phyloP scores from a whole-genome alignment of 2,329 filamentous ascomycete genomes.

The Verticillium tricorpus region DNA sequence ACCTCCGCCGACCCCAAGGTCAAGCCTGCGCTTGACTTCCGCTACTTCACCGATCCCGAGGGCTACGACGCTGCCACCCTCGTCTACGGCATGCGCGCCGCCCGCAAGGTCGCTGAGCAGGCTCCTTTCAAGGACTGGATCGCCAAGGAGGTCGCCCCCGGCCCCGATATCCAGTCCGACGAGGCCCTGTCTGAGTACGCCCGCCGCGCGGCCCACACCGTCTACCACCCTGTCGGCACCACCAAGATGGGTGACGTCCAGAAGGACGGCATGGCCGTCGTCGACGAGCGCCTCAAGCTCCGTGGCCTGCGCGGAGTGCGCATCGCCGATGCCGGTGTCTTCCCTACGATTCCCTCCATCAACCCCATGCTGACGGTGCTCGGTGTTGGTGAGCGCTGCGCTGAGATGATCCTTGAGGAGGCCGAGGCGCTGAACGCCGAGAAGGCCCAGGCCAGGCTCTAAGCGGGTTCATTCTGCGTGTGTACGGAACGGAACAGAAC shows the following conservation, averaged over 20 bases:
- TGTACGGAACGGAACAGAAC: background rate
- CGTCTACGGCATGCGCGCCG: slow-evolving; percentile 70
- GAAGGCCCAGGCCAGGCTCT: slow-evolving; percentile 5
- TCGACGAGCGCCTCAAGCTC: slow-evolving; percentile 70
- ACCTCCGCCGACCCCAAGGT: slow-evolving; percentile 69
- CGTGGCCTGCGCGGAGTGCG: slow-evolving; percentile 68
- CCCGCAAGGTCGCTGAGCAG: slow-evolving; percentile 71
- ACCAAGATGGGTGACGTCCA: slow-evolving; percentile 81
- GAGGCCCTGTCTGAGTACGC: slow-evolving; percentile 81
- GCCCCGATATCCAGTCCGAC: slow-evolving; percentile 67
- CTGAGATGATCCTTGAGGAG: slow-evolving; percentile 76
- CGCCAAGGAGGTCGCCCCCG: slow-evolving; percentile 76
- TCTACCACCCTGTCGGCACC: slow-evolving; percentile 85
- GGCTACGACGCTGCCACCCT: slow-evolving; percentile 81
- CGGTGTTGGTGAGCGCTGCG: slow-evolving; percentile 75
- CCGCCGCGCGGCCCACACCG: slow-evolving; percentile 75
- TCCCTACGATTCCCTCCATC: slow-evolving; percentile 80
- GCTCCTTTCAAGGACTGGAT: slow-evolving; percentile 79
- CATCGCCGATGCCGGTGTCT: slow-evolving; percentile 82
- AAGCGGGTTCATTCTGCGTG: background rate
- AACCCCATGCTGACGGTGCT: slow-evolving; percentile 91
- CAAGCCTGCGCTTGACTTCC: slow-evolving; percentile 82
- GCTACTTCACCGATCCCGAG: slow-evolving; percentile 83
- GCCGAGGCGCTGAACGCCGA: slow-evolving; percentile 22
- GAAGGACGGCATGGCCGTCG: slow-evolving; percentile 69